A percentile compares a stretch with the other conserved stretches of the same genome.
phyloP scores from a whole-genome alignment of 805 yeast species.

The Peterozyma xylosa region DNA sequence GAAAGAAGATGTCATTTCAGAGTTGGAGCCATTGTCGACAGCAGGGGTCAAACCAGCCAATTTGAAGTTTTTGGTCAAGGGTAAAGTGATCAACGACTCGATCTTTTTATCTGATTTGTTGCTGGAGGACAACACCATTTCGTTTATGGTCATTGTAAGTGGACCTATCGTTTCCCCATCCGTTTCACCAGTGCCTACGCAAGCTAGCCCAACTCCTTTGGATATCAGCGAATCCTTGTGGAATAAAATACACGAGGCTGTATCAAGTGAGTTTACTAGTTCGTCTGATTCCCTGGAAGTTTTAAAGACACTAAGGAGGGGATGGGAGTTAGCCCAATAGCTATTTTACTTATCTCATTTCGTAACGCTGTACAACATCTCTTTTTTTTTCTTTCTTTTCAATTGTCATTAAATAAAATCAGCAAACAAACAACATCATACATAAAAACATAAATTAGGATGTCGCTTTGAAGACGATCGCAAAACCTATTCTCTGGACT shows the following conservation, averaged over 20 bases:
- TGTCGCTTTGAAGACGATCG: neutral
- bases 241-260: neutral
- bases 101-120: constrained; percentile 16
- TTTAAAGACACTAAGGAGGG: constrained; percentile 1
- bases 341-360: too few relatives aligned
- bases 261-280: neutral
- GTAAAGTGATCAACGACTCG: constrained; percentile 33
- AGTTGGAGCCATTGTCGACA: constrained; percentile 15
- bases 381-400: too few relatives aligned
- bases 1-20: constrained; percentile 24
- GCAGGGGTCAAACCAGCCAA: constrained; percentile 22
- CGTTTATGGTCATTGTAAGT: constrained; percentile 18
- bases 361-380: too few relatives aligned
- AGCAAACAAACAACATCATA: too few relatives aligned
- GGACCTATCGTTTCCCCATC: constrained; percentile 4
- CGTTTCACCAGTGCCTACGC: neutral
- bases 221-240: neutral
- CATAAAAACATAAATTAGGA: too few relatives aligned
- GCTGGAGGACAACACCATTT: constrained; percentile 17
- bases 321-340: neutral
- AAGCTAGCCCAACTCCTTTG: neutral
- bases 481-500: constrained; percentile 62
- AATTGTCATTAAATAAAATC: too few relatives aligned
- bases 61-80: constrained; percentile 31
- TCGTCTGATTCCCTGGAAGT: neutral